Base-by-base conservation (phyloP, 352 stramenopile genomes). In the Globisporangium paddicum region DNA sequence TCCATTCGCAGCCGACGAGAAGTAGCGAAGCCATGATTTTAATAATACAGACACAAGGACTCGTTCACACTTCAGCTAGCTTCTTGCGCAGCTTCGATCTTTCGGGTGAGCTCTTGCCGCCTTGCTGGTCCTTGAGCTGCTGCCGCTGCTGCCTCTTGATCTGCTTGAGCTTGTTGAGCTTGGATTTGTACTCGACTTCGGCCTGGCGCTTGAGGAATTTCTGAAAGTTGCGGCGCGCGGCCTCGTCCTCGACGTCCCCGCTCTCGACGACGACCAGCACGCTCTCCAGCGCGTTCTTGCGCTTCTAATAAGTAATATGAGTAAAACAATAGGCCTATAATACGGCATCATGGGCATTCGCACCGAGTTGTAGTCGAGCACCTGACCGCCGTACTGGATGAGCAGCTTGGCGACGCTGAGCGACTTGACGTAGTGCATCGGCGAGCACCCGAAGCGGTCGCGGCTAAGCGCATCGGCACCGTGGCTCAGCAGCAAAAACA, bases 381-480 rank as follows among this genome's bases (percentile, higher is more conserved):
- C 66, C 53, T 69, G 70, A 8, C 60, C 72, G 1, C 78, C 76
- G 18, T 90, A 90, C 37, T 86, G 74, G 18, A 87, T 42, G 3
- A 90, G 68, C 13, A 90, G 64, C 41, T 87, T 88, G 3, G 74
- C 77, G 9, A 87, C 70, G n/a, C 62, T 88, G 32, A 82, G 48
- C 16, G 80, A 86, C 41, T 79, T 74, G 42, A 76, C 80, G 41
- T 90, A 92, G 55, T 92, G 80, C 67, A 92, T 68, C 1, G 82
- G 78, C 0, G 82, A 80, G 4, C 69, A 84, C 5, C 70, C 73
- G 64, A 88, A 90, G 5, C 79, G 79, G 63, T 92, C 78, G 0
- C 75, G 69, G 38, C 71, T 69, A 3, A 68, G 69, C 0, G 71
- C 68, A 14, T 92, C 77, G 13, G 82, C 78, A 0, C 80, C 82